Evolutionary conservation across 106 monocot species (phyloP), one percentile per base, ranked within the genome.

Genomic region (Narthecium ossifragum): DNA sequence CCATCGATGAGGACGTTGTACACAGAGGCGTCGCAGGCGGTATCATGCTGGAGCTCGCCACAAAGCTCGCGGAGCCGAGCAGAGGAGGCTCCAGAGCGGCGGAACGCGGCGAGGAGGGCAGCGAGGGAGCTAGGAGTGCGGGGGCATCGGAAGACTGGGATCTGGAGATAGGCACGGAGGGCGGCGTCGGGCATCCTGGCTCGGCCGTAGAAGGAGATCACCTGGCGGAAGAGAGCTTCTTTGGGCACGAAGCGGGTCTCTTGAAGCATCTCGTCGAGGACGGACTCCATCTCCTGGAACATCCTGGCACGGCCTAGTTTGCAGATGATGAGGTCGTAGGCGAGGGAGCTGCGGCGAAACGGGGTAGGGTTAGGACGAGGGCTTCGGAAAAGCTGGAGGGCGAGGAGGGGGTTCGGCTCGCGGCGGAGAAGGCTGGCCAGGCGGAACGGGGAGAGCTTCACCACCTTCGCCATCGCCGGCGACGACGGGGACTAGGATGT

Each of bases 141-240:
- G 23, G 21, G 54, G 68, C 65, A 69, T 15, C 71, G 63, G 65
- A 82, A 82, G 26, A 77, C 53, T 7, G 86, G 78, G 50, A 88
- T 79, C 46, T 40, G 73, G 18, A 55, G 49, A 63, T 82, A 91
- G 32, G 59, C 40, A 30, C 55, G 28, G 55, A 66, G 61, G 9
- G 86, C 75, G 23, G 52, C 11, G 41, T 22, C 57, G 20, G 86
- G 71, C 63, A 77, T 50, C 66, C 60, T 77, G 63, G 80, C 68
- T n/a, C 77, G 78, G 60, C 76, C 92, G 70, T 92, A 92, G 59
- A 61, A 77, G 34, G 80, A 71, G 72, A 92, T 86, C 57, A 92
- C 64, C 45, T 53, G 53, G 67, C 86, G 77, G 58, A 92, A 78
- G 65, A 92, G 73, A 64, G 71, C 61, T 34, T 92, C 86, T 34